phyloP scores from a whole-genome alignment of 2,329 filamentous ascomycete species.

The Parastagonospora avenae region DNA sequence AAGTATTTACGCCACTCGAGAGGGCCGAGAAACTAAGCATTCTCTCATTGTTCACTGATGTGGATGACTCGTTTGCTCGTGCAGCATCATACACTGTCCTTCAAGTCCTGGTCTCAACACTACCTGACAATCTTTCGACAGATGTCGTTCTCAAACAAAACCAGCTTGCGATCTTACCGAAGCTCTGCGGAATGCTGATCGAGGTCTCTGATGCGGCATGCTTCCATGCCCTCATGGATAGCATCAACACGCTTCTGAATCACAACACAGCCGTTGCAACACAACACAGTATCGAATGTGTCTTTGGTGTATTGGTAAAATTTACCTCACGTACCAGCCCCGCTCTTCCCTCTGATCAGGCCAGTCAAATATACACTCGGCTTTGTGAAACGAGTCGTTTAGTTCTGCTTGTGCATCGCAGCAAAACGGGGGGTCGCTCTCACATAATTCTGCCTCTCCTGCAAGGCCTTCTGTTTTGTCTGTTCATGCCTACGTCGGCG shows the following conservation, averaged over 20 bases:
- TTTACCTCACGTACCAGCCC: constrained; percentile 41
- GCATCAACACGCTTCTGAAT: constrained; percentile 52
- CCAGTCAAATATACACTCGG: constrained; percentile 56
- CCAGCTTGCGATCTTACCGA: constrained; percentile 35
- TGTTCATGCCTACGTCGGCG: constrained; percentile 56
- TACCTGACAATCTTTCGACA: constrained; percentile 31
- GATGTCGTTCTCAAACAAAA: constrained; percentile 28
- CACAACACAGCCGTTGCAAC: constrained; percentile 47
- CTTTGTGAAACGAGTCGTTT: constrained; percentile 60
- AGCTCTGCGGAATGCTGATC: constrained; percentile 26
- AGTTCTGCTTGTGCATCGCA: constrained; percentile 62
- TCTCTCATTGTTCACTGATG: constrained; percentile 16
- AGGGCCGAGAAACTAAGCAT: constrained; percentile 28
- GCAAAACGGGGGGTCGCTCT: constrained; percentile 64
- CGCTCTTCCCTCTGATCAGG: constrained; percentile 26
- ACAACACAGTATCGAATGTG: constrained; percentile 51
- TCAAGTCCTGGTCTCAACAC: constrained; percentile 30
- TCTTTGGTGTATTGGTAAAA: constrained; percentile 43
- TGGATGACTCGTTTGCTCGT: constrained; percentile 7
- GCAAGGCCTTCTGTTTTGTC: constrained; percentile 59
- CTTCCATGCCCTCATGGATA: constrained; percentile 57
- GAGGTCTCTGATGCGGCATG: constrained; percentile 61
- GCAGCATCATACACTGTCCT: constrained; percentile 29
- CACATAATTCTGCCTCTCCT: constrained; percentile 63
- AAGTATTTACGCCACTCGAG: constrained; percentile 19